Conservation (phyloP, 768 basidiomycete genomes). For the Mycena polygramma region DNA sequence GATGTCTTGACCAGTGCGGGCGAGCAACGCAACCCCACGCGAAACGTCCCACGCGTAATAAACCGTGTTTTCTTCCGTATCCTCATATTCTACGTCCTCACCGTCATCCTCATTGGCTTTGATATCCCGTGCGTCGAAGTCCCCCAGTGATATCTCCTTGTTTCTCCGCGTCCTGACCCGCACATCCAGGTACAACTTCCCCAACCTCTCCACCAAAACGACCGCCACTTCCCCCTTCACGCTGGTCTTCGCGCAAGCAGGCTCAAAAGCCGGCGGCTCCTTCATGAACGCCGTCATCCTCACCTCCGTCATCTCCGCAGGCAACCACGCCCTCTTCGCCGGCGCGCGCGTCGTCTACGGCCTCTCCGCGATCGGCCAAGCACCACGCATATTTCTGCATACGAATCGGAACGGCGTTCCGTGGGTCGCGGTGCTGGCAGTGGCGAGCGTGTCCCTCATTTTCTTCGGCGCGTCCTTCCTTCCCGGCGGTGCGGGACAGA, state of each 20-base stretch:
- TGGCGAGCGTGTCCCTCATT: background rate
- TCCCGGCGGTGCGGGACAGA: constrained; percentile 25
- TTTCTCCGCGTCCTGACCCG: background rate
- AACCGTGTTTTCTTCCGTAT: constrained; percentile 83
- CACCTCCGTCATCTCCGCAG: constrained; percentile 87
- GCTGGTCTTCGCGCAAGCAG: constrained; percentile 81
- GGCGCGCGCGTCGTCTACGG: constrained; percentile 86
- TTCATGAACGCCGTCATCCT: constrained; percentile 91
- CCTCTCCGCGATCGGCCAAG: constrained; percentile 32
- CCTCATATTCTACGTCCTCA: constrained; percentile 84
- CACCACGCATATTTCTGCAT: constrained; percentile 8
- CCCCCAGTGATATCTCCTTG: constrained; percentile 48
- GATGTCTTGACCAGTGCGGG: constrained; percentile 62
- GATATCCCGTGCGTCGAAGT: constrained; percentile 54
- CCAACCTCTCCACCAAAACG: constrained; percentile 75
- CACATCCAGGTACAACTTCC: constrained; percentile 76
- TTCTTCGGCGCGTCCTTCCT: constrained; percentile 25
- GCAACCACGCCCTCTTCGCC: constrained; percentile 89
- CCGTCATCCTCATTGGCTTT: constrained; percentile 83
- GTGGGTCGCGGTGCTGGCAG: constrained; percentile 3
- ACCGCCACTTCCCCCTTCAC: constrained; percentile 90
- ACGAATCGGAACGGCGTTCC: constrained; percentile 25
- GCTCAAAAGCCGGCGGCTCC: constrained; percentile 79
- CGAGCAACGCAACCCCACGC: constrained; percentile 86
- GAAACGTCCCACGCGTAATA: constrained; percentile 85